Conservation (phyloP, 768 basidiomycete genomes). For the Suillus ampliporus region DNA sequence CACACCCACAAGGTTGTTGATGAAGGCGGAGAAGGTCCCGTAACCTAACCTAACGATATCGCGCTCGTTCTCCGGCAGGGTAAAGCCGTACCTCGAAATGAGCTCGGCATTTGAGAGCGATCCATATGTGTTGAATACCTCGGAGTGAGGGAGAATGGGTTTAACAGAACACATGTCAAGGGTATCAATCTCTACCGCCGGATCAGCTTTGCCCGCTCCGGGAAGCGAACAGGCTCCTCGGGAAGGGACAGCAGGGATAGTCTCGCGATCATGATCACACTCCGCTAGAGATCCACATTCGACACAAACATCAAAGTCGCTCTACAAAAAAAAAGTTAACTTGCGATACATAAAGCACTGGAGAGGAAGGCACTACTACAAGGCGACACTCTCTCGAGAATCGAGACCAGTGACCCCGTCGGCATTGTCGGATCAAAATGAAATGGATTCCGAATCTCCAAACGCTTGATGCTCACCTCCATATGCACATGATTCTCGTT, state of each 20-base stretch:
- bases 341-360: constrained; percentile 8
- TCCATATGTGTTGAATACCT: constrained; percentile 85
- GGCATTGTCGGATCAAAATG: neutral
- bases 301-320: constrained; percentile 74
- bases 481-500: constrained; percentile 74
- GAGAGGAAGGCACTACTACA: constrained; percentile 13
- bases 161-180: constrained; percentile 74
- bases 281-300: constrained; percentile 71
- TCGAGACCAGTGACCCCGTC: neutral
- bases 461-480: constrained; percentile 53
- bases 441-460: constrained; percentile 6
- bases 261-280: constrained; percentile 68
- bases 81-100: constrained; percentile 73
- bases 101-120: constrained; percentile 68
- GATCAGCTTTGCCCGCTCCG: neutral
- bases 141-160: constrained; percentile 51
- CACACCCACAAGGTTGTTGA: constrained; percentile 18
- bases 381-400: neutral
- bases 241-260: constrained; percentile 11
- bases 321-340: constrained; percentile 46
- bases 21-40: constrained; percentile 25
- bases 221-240: constrained; percentile 5
- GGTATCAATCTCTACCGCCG: constrained; percentile 38
- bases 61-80: constrained; percentile 73
- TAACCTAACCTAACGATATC: constrained; percentile 52